Evolutionary conservation across 805 yeast species (phyloP), one percentile per base, ranked within the genome.

Genomic region (Maudiozyma barnettii): DNA sequence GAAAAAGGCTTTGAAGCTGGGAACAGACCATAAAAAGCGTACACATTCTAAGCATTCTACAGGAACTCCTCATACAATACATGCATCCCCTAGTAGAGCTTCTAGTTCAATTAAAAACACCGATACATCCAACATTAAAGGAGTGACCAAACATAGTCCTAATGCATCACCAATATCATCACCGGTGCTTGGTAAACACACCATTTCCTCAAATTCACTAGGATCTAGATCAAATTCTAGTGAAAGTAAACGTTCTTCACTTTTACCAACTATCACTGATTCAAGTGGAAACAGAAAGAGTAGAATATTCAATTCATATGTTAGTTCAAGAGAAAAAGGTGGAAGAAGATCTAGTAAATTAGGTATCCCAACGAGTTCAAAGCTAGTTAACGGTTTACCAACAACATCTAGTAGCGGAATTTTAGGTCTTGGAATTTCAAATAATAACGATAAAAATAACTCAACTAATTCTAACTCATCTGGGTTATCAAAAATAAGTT

Each of bases 1-100:
- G 18, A 76, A 75, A 5, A 72, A 69, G 48, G 67, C 82, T 2
- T 73, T 77, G 45, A 59, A 62, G 13, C 67, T 70, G 37, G 77
- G 75, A 30, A 71, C 67, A 49, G 84, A 80, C 41, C 39, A 42
- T 26, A 49, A 44, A n/a, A 49, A 50, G n/a, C 41, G 37, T 12
- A 19, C 29, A 20, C 33, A 44, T 41, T 5, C 33, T 7, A 35
- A 31, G 35, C 33, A 33, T 19, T 18, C 23, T 12, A 36, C 42
- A 23, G 26, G 31, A 5, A 7, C 35, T 18, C 19, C 45, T 4
- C 61, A 39, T 22, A 22, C 30, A 1, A 19, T 23, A 20, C 41
- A 39, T 1, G 18, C 41, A n/a, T 21, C 30, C 5, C 41, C 41
- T 9, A 18, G 30, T 21, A 39, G 18, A n/a, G 5, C 22, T 36